phyloP scores from a whole-genome alignment of 768 basidiomycete species.

The Galerina sulciceps region DNA sequence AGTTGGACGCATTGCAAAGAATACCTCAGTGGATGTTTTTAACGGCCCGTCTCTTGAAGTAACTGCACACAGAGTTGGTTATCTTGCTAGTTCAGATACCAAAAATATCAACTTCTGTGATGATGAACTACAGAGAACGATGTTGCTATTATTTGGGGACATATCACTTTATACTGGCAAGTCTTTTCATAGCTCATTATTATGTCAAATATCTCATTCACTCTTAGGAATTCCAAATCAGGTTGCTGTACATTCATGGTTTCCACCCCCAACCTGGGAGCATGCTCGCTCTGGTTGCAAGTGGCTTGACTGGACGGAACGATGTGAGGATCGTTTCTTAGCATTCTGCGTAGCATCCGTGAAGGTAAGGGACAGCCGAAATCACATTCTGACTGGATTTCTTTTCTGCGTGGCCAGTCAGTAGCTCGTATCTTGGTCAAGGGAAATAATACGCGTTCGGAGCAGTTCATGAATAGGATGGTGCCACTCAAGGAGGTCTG shows the following conservation, averaged over 20 bases:
- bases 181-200: background rate
- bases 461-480: too few relatives aligned
- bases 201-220: background rate
- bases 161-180: slow-evolving; percentile 12
- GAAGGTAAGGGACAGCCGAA: background rate
- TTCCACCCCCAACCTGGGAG: slow-evolving; percentile 13
- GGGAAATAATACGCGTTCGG: background rate
- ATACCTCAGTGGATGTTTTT: slow-evolving; percentile 6
- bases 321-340: background rate
- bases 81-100: background rate
- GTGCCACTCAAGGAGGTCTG: too few relatives aligned
- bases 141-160: slow-evolving; percentile 10
- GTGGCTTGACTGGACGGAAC: slow-evolving; percentile 13
- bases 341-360: background rate
- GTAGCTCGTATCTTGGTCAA: background rate
- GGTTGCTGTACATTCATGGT: slow-evolving; percentile 6
- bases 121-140: slow-evolving; percentile 12
- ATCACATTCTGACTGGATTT: background rate
- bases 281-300: background rate
- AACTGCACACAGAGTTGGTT: background rate
- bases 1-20: slow-evolving; percentile 10
- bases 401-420: background rate
- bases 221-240: background rate
- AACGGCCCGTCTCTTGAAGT: slow-evolving; percentile 16
- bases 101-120: slow-evolving; percentile 4